phyloP scores from a whole-genome alignment of 1,284 basidiomycete genomes.

The Heterobasidion parviporum region DNA sequence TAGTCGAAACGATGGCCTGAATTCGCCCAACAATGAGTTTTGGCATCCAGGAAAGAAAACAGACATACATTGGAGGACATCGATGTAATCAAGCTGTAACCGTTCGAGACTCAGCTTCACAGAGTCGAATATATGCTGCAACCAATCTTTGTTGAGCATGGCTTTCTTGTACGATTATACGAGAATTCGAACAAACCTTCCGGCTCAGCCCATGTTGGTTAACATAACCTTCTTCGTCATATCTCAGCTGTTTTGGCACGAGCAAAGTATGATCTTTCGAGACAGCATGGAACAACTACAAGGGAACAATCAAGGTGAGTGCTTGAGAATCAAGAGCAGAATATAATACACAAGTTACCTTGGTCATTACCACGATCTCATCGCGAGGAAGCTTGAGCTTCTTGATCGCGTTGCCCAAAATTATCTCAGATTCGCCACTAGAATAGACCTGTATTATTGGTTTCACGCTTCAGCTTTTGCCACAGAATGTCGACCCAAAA shows the following conservation, averaged over 20 bases:
- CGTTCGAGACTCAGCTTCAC: slow-evolving; percentile 24
- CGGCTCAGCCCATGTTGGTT: slow-evolving; percentile 3
- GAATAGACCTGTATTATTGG: slow-evolving; percentile 36
- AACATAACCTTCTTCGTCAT: not conserved
- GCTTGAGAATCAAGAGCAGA: not conserved
- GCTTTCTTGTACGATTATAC: not conserved
- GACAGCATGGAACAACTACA: not conserved
- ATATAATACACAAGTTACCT: slow-evolving; percentile 29
- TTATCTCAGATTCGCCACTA: slow-evolving; percentile 64
- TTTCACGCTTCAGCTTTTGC: not conserved
- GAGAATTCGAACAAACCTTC: not conserved
- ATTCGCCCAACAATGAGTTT: not conserved
- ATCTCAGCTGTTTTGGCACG: not conserved
- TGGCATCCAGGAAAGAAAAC: not conserved
- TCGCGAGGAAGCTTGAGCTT: slow-evolving; percentile 64
- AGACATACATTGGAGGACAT: slow-evolving; percentile 23
- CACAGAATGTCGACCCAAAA: not conserved
- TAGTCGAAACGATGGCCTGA: slow-evolving; percentile 26
- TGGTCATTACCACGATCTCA: slow-evolving; percentile 73
- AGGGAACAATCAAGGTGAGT: not conserved
- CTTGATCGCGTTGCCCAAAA: slow-evolving; percentile 77
- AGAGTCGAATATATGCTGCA: slow-evolving; percentile 24
- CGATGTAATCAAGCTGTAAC: slow-evolving; percentile 27
- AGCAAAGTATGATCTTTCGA: not conserved
- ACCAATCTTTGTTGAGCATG: not conserved